Conservation (phyloP, 495 filamentous ascomycete species). For the Tuber umbilicatum region DNA sequence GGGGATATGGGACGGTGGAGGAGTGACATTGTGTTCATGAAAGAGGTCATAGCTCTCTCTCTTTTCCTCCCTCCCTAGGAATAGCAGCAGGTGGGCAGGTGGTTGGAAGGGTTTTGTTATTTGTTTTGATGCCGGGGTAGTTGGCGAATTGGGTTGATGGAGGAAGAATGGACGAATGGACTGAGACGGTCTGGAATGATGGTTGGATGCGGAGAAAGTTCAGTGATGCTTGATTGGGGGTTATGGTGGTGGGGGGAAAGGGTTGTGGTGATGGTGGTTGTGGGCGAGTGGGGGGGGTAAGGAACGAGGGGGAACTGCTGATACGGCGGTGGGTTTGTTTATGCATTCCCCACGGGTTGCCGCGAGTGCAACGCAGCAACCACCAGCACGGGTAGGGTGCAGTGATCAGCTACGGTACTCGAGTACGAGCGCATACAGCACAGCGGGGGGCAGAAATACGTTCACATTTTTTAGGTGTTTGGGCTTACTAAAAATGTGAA, state of each 20-base stretch:
- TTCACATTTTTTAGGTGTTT: too few relatives aligned
- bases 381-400: not conserved
- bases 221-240: not conserved
- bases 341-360: conserved; percentile 18
- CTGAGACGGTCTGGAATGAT: not conserved
- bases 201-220: not conserved
- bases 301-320: conserved; percentile 14
- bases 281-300: conserved; percentile 6
- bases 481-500: too few relatives aligned
- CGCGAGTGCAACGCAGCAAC: not conserved
- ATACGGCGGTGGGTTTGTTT: conserved; percentile 9
- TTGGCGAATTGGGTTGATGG: not conserved
- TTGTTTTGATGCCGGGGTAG: not conserved
- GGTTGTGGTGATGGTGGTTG: conserved; percentile 14
- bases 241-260: conserved; percentile 11
- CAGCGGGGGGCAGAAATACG: too few relatives aligned
- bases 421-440: too few relatives aligned
- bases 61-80: not conserved
- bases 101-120: not conserved
- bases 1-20: conserved; percentile 8
- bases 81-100: not conserved
- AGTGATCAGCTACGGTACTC: too few relatives aligned
- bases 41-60: conserved; percentile 46
- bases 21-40: conserved; percentile 51
- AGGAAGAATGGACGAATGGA: not conserved